phyloP scores from a whole-genome alignment of 192 early-diverging fungal genomes.

The Podila verticillata region DNA sequence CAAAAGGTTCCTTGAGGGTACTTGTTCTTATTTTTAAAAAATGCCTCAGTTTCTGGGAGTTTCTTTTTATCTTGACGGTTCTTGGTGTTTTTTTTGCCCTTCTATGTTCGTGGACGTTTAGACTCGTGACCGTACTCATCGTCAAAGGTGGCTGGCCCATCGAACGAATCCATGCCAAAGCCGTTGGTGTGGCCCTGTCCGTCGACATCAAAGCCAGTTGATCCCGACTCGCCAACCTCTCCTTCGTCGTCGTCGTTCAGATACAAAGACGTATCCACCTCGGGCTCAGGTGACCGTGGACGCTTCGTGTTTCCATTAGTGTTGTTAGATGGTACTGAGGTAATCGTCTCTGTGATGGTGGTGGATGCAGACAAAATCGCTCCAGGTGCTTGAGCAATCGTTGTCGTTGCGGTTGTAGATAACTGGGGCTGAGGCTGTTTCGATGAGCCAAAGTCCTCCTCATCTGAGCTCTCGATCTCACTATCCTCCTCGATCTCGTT shows the following conservation, averaged over 20 bases:
- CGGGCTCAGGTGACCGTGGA: conserved; percentile 34
- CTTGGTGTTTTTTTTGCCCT: neutral
- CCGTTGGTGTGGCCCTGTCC: conserved; percentile 32
- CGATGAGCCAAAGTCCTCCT: conserved; percentile 30
- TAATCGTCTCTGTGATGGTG: neutral
- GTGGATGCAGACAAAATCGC: neutral
- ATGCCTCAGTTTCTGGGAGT: neutral
- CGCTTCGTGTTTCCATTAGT: conserved; percentile 38
- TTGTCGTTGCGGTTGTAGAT: neutral
- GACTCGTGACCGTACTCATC: conserved; percentile 34
- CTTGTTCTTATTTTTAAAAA: no score
- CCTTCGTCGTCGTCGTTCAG: conserved; percentile 4
- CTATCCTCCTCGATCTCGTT: conserved; percentile 45
- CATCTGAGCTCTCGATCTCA: conserved; percentile 47
- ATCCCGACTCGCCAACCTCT: neutral
- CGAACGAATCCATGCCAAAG: conserved; percentile 43
- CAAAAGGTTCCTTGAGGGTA: neutral
- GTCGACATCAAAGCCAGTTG: conserved; percentile 33
- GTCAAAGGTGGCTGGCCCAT: conserved; percentile 49
- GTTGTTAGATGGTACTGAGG: conserved; percentile 4
- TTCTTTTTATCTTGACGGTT: neutral
- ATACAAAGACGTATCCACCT: conserved; percentile 15
- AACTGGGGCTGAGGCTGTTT: neutral
- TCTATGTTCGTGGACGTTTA: conserved; percentile 40
- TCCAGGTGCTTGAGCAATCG: neutral